Evolutionary conservation across 1,139 yeast genomes (phyloP).

Genomic region (Hemisphaericaspora subhashii): DNA sequence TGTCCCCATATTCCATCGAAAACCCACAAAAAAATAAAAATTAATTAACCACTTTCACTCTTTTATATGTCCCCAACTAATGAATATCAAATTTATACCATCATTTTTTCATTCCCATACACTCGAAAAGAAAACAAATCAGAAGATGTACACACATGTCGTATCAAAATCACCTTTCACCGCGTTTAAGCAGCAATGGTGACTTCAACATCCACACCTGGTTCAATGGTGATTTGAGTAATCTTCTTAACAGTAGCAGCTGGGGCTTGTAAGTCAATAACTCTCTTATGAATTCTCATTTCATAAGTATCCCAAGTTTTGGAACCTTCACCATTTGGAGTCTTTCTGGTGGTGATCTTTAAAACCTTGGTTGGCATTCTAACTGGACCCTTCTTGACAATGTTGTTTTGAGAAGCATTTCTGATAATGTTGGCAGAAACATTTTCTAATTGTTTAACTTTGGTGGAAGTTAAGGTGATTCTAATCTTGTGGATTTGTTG

Average conservation of each 20-base stretch:
- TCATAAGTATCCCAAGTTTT: conserved; percentile 99
- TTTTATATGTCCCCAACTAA: background rate
- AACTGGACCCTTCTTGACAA: conserved; percentile 97
- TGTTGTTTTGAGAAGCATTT: conserved; percentile 81
- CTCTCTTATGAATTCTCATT: conserved; percentile 99
- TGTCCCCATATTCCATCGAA: conserved; percentile 17
- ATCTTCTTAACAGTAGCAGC: conserved; percentile 91
- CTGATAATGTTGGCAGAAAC: conserved; percentile 82
- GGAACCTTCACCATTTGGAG: conserved; percentile 99
- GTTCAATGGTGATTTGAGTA: conserved; percentile 86
- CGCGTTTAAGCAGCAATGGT: conserved; percentile 41
- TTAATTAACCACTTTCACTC: background rate
- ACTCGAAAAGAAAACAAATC: background rate
- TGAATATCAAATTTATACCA: background rate
- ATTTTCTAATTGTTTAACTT: conserved; percentile 97
- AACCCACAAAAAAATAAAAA: background rate
- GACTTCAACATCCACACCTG: conserved; percentile 48
- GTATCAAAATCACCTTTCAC: background rate
- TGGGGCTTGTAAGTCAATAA: conserved; percentile 98
- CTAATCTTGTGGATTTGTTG: conserved; percentile 95
- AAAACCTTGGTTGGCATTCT: conserved; percentile 99
- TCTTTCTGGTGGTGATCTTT: conserved; percentile 99
- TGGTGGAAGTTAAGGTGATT: conserved; percentile 98
- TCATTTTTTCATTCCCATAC: background rate
- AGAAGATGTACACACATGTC: background rate